Base-by-base conservation (phyloP, 1,284 basidiomycete species). In the Baeospora myosura region DNA sequence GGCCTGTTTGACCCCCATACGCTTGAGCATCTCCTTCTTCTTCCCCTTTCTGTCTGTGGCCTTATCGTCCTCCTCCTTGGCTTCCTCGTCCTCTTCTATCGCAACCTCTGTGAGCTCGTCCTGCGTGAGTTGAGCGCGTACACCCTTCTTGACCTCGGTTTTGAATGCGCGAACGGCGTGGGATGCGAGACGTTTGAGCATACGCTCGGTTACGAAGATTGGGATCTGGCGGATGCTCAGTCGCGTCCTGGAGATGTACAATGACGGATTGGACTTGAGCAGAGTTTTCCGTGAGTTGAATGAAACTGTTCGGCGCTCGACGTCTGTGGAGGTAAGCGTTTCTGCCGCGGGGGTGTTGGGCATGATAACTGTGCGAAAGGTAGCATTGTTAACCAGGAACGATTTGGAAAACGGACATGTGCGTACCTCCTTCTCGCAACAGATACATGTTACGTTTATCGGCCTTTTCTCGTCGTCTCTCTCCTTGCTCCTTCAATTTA, bases 401-500 rank as follows among this genome's bases (percentile, higher is more conserved):
- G 24, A 43, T 32, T 34, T 17, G 17, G 5, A 25, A 36, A 38
- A 5, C 32, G 17, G 26, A 32, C 17, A 22, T 16, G 28, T 20
- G 65, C 78, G 52, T 54, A 88, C 91, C 88, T 67, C 93, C 96
- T 75, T 99, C 96, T 17, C 90, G 80, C 55, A 99, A 77, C 41
- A 99, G 76, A 63, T 98, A 98, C 52, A 96, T 81, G 60, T 98
- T 97, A 16, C 95, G 78, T 64, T 96, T 96, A 63, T 99, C 96
- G 1, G 84, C 83, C 62, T 94, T 94, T 60, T 93, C 83, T 39
- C 92, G 73, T 42, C 77, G 74, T 52, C 80, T 78, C 55, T 95
- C 91, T 5, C 86, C 82, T 20, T 84, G 87, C 48, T 95, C 91
- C 54, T 88, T 88, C 36, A 98, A 73, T 58, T 85, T 83, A 3